These are phyloP conservation scores for Nicotiana obtusifolia DNA, from an alignment of 257 asterid species.

Conservation along the genomic window DNA sequence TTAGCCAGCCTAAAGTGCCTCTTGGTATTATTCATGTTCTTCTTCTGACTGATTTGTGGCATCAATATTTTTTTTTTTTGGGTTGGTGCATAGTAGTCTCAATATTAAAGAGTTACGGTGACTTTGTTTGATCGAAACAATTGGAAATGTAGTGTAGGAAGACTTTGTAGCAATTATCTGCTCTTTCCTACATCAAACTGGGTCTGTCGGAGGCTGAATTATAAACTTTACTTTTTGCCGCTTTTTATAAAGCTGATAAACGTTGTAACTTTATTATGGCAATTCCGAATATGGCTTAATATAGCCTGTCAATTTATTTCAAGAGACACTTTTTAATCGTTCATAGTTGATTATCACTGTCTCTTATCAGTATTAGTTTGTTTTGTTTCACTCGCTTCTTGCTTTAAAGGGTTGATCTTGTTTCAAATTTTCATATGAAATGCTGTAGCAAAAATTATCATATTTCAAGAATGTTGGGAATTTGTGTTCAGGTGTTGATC, in stretches of 20 bases:
- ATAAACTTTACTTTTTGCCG: not conserved
- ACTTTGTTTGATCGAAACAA: not conserved
- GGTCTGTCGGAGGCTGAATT: not conserved
- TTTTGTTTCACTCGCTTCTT: not conserved
- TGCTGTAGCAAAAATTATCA: not conserved
- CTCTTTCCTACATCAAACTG: not conserved
- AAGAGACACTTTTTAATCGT: not conserved
- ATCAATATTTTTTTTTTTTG: not conserved
- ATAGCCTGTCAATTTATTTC: not conserved
- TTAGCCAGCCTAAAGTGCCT: conserved; percentile 95
- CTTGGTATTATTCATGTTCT: conserved; percentile 38
- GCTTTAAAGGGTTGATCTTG: not conserved
- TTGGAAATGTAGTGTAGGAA: not conserved
- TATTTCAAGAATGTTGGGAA: not conserved
- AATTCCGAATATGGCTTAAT: not conserved
- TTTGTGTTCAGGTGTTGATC: conserved; percentile 78
- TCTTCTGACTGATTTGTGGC: not conserved
- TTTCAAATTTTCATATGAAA: not conserved
- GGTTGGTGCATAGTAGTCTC: not conserved
- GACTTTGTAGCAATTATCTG: not conserved
- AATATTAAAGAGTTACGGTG: not conserved
- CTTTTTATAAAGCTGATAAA: not conserved
- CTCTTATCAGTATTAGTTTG: not conserved
- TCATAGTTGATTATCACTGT: not conserved
- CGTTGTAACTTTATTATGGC: not conserved